Conservation (phyloP, 768 basidiomycete genomes). For the Termitomyces sp. region DNA sequence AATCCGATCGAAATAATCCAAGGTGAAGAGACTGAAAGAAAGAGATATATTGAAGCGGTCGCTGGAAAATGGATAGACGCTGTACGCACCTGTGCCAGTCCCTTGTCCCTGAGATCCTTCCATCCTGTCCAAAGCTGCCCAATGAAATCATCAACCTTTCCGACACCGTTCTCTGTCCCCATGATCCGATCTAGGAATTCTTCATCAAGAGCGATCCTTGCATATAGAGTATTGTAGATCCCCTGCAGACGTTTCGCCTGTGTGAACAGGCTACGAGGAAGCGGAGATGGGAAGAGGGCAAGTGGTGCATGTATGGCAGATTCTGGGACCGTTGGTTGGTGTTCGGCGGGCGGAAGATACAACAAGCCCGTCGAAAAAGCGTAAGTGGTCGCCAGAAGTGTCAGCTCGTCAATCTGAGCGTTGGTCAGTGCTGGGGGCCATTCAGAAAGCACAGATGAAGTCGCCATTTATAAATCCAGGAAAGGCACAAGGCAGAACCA, state of each 20-base stretch:
- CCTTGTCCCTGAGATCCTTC: slow-evolving; percentile 67
- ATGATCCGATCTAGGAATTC: slow-evolving; percentile 80
- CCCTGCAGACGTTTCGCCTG: slow-evolving; percentile 63
- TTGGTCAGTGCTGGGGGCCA: slow-evolving; percentile 76
- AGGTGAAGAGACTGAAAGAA: slow-evolving; percentile 66
- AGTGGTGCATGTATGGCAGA: slow-evolving; percentile 90
- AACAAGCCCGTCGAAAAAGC: slow-evolving; percentile 80
- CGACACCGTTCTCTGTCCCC: slow-evolving; percentile 73
- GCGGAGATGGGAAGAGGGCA: slow-evolving; percentile 81
- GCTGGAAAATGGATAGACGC: background rate
- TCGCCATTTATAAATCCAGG: slow-evolving; percentile 14
- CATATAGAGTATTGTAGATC: slow-evolving; percentile 81
- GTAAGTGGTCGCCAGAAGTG: slow-evolving; percentile 68
- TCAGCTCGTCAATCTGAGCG: slow-evolving; percentile 52
- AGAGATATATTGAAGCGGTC: background rate
- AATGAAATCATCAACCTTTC: slow-evolving; percentile 82
- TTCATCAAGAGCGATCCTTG: slow-evolving; percentile 72
- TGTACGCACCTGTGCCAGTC: slow-evolving; percentile 35
- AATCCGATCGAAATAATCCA: slow-evolving; percentile 93
- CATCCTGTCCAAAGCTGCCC: slow-evolving; percentile 83
- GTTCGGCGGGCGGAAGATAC: slow-evolving; percentile 60
- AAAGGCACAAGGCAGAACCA: background rate
- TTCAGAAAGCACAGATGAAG: slow-evolving; percentile 38
- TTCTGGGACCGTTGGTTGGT: slow-evolving; percentile 46
- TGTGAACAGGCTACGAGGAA: slow-evolving; percentile 68